Evolutionary conservation across 768 basidiomycete species (phyloP), one percentile per base, ranked within the genome.

Genomic region (Pleurotus tuber-regium): DNA sequence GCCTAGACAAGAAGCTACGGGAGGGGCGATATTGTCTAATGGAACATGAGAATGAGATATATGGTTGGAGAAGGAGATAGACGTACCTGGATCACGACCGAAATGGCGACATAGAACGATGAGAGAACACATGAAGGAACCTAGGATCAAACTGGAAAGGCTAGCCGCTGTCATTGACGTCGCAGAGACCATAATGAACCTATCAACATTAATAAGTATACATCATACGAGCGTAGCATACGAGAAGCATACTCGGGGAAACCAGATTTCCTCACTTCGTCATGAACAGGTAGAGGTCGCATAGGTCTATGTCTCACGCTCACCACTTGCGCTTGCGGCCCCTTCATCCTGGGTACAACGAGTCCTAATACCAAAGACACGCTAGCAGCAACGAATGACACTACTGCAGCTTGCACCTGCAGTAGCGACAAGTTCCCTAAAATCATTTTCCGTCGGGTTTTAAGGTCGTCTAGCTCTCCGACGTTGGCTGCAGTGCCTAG

Each of bases 401-500:
- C 92, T 0, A 89, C 79, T 1, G 92, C 80, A 0, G 94, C 94
- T 66, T 99, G 97, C 1, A 98, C 89, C 64, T 98, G 96, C 0
- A 99, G 79, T 9, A 98, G 75, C 1, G 86, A 74, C 38, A 98
- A 68, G 66, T 94, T 97, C 35, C 94, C 94, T 2, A 82, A 53
- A 28, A 99, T 77, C 54, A 96, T 81, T 2, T 72, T 64, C 4
- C 80, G 77, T 3, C 91, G 82, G 6, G 72, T 74, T 2, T 65
- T 58, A 0, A 83, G 82, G 28, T 84, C 79, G 64, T 98, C 93
- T 4, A 99, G 83, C 54, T 93, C 84, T 38, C 96, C 96, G 44
- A 95, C 86, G 59, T 98, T 97, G 4, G 95, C 89, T 1, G 94
- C 88, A 0, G 97, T 99, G 1, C 90, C 88, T n/a, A 99, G 77